These are phyloP conservation scores for Limonium bicolor DNA, from an alignment of 148 eudicot genomes.

Conservation along the genomic window DNA sequence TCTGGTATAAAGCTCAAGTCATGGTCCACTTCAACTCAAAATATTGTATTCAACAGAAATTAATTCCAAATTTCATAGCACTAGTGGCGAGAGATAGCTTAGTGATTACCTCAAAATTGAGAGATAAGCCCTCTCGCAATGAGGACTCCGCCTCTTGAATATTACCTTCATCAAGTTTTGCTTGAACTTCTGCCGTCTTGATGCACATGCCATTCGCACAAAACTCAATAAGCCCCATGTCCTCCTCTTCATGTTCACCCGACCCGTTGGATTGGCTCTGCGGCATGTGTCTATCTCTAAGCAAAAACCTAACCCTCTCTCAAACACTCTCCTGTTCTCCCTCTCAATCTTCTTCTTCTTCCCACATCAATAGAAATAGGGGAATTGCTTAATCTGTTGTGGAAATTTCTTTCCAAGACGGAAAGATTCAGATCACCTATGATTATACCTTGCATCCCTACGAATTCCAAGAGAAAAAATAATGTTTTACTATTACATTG, in stretches of 20 bases:
- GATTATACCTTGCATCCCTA: too few relatives aligned
- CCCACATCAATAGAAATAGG: too few relatives aligned
- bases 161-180: constrained; percentile 77
- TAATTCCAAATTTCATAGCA: too few relatives aligned
- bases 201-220: constrained; percentile 64
- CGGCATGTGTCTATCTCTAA: constrained; percentile 21
- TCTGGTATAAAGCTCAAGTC: too few relatives aligned
- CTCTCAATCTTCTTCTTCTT: not conserved
- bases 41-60: too few relatives aligned
- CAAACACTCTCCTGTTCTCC: not conserved
- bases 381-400: too few relatives aligned
- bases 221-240: constrained; percentile 37
- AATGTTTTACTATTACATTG: too few relatives aligned
- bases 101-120: constrained; percentile 65
- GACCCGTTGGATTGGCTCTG: constrained; percentile 20
- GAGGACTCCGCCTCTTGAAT: constrained; percentile 88
- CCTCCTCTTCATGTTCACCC: constrained; percentile 30
- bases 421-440: too few relatives aligned
- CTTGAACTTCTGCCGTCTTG: constrained; percentile 56
- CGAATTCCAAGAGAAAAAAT: too few relatives aligned
- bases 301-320: not conserved
- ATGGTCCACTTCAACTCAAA: too few relatives aligned
- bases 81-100: too few relatives aligned
- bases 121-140: constrained; percentile 86
- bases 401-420: too few relatives aligned